Conservation (phyloP, 23 red algal genomes). For the Rhodosorus marinus region DNA sequence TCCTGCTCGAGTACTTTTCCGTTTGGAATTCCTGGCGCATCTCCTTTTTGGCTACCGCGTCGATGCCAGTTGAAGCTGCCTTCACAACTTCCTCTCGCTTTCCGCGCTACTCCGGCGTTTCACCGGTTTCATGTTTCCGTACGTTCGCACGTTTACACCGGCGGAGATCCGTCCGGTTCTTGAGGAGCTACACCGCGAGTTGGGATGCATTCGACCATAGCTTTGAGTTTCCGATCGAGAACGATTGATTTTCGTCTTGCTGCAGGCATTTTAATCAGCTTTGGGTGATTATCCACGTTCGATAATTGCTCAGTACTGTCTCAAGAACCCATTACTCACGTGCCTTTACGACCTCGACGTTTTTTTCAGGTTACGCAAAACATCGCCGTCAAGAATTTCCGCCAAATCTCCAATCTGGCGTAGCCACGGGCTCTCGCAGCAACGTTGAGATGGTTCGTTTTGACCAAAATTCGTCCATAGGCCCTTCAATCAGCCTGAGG, state of each 20-base stretch:
- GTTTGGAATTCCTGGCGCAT: constrained; percentile 30
- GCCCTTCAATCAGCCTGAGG: neutral
- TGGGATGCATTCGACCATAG: constrained; percentile 10
- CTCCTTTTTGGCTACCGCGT: constrained; percentile 41
- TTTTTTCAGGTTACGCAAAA: constrained; percentile 18
- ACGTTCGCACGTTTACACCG: neutral
- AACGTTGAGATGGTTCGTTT: neutral
- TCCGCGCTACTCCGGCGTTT: constrained; percentile 29
- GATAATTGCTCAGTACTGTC: constrained; percentile 45
- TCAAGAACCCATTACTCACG: constrained; percentile 60
- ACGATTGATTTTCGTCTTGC: neutral
- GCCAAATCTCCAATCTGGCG: constrained; percentile 11
- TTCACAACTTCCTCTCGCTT: constrained; percentile 29
- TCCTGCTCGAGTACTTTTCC: too few relatives aligned
- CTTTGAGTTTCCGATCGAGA: constrained; percentile 19
- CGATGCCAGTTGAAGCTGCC: constrained; percentile 19
- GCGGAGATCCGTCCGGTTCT: constrained; percentile 1
- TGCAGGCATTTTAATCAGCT: constrained; percentile 23
- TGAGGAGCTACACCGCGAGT: neutral
- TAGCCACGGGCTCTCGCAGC: neutral
- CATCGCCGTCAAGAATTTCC: constrained; percentile 7
- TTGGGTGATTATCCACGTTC: constrained; percentile 54
- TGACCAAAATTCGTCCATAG: neutral
- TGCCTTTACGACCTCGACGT: constrained; percentile 16
- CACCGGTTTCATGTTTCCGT: constrained; percentile 2